Evolutionary conservation across 768 basidiomycete genomes (phyloP).

Genomic region (Gymnopilus junonius): DNA sequence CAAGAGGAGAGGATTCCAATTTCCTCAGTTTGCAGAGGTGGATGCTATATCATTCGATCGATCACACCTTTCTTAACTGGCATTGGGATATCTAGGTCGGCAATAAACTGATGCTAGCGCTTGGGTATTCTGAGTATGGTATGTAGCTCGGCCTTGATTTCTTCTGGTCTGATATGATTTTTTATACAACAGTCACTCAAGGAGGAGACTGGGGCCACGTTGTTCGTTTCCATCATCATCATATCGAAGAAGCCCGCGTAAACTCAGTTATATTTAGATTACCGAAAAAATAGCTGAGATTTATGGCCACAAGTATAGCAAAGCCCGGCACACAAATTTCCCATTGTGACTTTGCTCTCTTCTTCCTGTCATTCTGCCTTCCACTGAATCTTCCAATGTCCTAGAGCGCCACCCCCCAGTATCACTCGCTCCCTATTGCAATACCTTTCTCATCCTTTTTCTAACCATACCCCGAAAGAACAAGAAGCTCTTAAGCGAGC

Average conservation of each 20-base stretch:
- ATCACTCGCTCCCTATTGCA: conserved; percentile 28
- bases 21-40: conserved; percentile 58
- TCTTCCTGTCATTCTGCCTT: not conserved
- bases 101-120: conserved; percentile 52
- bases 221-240: conserved; percentile 26
- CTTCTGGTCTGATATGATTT: not conserved
- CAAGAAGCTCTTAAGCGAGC: conserved; percentile 35
- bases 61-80: not conserved
- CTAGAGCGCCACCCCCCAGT: conserved; percentile 22
- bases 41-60: not conserved
- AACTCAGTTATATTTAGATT: conserved; percentile 22
- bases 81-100: conserved; percentile 34
- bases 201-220: conserved; percentile 52
- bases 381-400: not conserved
- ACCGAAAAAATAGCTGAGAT: conserved; percentile 28
- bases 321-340: conserved; percentile 58
- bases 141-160: conserved; percentile 1
- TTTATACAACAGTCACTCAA: conserved; percentile 39
- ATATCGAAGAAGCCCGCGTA: not conserved
- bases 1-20: conserved; percentile 50
- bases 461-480: conserved; percentile 34
- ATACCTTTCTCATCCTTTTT: conserved; percentile 32
- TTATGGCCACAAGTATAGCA: conserved; percentile 41
- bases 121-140: conserved; percentile 57
- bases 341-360: conserved; percentile 36